Base-by-base conservation (phyloP, 2,329 filamentous ascomycete species). In the Cucurbitaria berberidis region DNA sequence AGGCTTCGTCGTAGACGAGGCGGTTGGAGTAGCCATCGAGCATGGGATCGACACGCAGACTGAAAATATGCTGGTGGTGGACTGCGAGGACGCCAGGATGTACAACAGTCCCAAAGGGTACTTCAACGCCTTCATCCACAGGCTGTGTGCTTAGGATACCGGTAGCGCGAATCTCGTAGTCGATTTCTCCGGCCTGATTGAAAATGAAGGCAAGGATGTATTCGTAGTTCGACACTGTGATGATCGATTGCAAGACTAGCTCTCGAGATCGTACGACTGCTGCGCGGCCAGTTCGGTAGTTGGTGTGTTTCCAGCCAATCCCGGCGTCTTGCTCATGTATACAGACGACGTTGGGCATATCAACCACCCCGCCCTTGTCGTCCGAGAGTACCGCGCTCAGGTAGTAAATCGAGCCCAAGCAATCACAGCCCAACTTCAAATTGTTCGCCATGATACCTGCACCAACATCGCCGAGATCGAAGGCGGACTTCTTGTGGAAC, bases 41-140 rank as follows among this genome's bases (percentile, higher is more conserved):
- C 62, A 75, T 72, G 27, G 79, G 73, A 71, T 83, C 74, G 53
- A 84, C 62, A 50, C 81, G 74, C 57, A 83, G 66, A 58, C 76
- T 72, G 77, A 93, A 91, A 70, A 91, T 89, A 73, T 92, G 89
- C 68, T 93, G 89, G 66, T 92, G 89, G 73, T 89, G 86, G 0
- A 80, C 78, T 2, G 87, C 88, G 29, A 91, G 82, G 15, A 88
- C 87, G 38, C 87, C 86, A 0, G 87, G 86, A 53, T 87, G 85
- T 5, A 90, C 86, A 35, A 89, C 82, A 0, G 86, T 90, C 29
- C 86, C 87, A 77, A 84, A 89, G 2, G 84, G 83, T 3, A 89
- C 86, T 11, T 82, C 82, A 45, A 86, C 70, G 13, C 84, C 85
- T 53, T 87, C 82, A 52, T 89, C 86, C 59, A 89, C 86, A 3